These are phyloP conservation scores for Cladobotryum protrusum DNA, from an alignment of 2,329 filamentous ascomycete genomes.

Conservation along the genomic window DNA sequence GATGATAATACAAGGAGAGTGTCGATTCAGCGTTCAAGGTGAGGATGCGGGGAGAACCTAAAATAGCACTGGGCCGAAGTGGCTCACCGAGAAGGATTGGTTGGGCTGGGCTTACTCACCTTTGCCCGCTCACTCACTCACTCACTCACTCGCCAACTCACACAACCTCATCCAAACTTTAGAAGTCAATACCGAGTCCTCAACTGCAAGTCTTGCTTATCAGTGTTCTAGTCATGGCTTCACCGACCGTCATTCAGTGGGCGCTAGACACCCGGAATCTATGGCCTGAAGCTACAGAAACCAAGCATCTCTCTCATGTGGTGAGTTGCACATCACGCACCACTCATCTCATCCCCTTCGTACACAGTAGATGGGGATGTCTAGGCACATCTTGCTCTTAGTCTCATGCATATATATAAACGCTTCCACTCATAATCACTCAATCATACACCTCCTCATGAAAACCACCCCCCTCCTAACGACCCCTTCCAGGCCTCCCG, in stretches of 20 bases:
- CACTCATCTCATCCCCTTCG: neutral
- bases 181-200: too few relatives aligned
- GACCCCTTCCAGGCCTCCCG: slow-evolving; percentile 40
- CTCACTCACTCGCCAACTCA: neutral
- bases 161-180: too few relatives aligned
- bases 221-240: neutral
- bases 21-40: neutral
- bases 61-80: too few relatives aligned
- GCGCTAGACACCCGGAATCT: slow-evolving; percentile 54
- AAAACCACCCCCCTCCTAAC: neutral
- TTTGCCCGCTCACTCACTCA: neutral
- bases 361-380: too few relatives aligned
- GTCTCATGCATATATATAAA: neutral
- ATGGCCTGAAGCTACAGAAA: slow-evolving; percentile 48
- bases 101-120: too few relatives aligned
- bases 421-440: neutral
- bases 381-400: neutral
- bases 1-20: too few relatives aligned
- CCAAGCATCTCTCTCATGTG: slow-evolving; percentile 39
- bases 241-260: slow-evolving; percentile 47
- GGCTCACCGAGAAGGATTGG: too few relatives aligned
- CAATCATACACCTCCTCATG: neutral
- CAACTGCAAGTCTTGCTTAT: too few relatives aligned
- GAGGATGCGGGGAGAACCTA: too few relatives aligned
- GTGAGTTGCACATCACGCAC: slow-evolving; percentile 28